Evolutionary conservation across 2,329 filamentous ascomycete genomes (phyloP), one percentile per base, ranked within the genome.

Genomic region (Arachnomyces sp.): DNA sequence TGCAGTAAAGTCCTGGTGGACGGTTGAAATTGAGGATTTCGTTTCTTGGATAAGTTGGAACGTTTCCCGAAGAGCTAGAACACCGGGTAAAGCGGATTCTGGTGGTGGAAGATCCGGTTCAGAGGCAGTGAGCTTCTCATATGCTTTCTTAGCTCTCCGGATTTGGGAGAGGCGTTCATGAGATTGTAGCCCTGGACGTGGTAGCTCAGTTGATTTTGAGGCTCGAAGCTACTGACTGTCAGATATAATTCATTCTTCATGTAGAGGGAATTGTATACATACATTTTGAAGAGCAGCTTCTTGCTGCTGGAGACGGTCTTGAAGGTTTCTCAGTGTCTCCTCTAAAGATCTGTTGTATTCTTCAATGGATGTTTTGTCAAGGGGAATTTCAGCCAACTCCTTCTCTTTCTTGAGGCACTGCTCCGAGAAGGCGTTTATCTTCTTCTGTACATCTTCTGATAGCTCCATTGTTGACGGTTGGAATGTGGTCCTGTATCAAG

Each of bases 61-160:
- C 2, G 81, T 79, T 51, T 75, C 78, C 38, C 82, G 78, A 39
- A 87, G 63, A 4, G 85, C 84, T 31, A 92, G 58, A 3, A 93
- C 67, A 5, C 80, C 77, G 3, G 84, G 83, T 5, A 92, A 61
- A 4, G 81, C 70, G 14, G 85, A 90, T 36, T 73, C 76, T 7
- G 76, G 66, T 16, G 72, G 68, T 2, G 85, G 84, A 15, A 90
- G 65, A 49, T 78, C 77, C 7, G 82, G 80, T 38, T 79, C 72
- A 11, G 73, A 70, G 32, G 73, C 65, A 9, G 77, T 72, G 34
- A 87, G 65, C 12, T 73, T 71, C 38, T 77, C 72, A 51, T 88
- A 86, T 2, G 82, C 83, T 36, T 70, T 64, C 50, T 76, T 79
- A 54, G 88, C 66, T 29, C 66, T 56, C 39, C 62, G 64, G 20